Conservation (phyloP, 331 rosid species). For the Acacia pycnantha region DNA sequence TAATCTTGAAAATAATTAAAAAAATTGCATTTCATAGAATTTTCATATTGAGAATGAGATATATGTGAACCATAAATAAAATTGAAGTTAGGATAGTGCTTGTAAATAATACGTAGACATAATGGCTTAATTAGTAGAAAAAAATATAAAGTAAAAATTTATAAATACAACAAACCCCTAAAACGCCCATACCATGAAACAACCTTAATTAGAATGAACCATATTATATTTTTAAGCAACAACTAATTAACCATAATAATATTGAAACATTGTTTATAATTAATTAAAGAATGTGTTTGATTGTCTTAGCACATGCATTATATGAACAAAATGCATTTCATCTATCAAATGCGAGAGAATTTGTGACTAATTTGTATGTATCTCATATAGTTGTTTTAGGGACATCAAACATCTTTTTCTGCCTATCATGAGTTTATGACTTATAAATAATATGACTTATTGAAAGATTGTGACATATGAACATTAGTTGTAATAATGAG, state of each 20-base stretch:
- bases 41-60: not conserved
- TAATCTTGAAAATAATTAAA: not conserved
- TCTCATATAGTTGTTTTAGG: not conserved
- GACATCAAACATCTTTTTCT: too few species aligned
- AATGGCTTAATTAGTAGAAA: not conserved
- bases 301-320: not conserved
- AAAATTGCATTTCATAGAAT: not conserved
- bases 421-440: too few species aligned
- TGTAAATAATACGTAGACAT: not conserved
- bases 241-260: not conserved
- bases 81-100: not conserved
- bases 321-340: not conserved
- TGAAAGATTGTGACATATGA: too few species aligned
- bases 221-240: too few species aligned
- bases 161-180: not conserved
- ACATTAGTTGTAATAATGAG: too few species aligned
- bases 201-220: not conserved
- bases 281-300: not conserved
- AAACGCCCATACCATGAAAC: too few species aligned
- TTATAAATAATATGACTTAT: too few species aligned
- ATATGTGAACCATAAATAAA: not conserved
- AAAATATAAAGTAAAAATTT: not conserved
- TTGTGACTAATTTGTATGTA: not conserved
- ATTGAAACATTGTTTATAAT: not conserved
- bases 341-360: not conserved